Conservation (phyloP, 2,329 filamentous ascomycete species). For the Phoma sp. region DNA sequence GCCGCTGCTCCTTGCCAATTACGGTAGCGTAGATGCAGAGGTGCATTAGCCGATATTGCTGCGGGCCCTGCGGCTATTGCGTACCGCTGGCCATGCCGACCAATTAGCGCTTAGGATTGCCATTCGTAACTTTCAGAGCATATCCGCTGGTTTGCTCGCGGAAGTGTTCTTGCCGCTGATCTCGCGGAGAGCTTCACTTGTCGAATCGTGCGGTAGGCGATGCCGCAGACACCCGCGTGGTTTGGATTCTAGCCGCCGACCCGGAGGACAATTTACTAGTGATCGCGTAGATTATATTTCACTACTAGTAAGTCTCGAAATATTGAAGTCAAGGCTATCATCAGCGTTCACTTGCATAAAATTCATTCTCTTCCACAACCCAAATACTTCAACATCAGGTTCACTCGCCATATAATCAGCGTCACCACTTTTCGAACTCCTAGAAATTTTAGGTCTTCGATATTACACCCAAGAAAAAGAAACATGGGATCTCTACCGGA, state of each 20-base stretch:
- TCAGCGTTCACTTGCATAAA: neutral
- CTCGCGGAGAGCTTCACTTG: neutral
- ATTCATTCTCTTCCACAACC: neutral
- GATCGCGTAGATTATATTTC: neutral
- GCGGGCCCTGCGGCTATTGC: neutral
- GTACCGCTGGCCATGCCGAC: neutral
- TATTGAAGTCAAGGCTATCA: neutral
- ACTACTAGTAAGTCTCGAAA: neutral
- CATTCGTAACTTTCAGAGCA: neutral
- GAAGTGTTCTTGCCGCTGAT: neutral
- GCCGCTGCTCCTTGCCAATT: neutral
- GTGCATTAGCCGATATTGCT: neutral
- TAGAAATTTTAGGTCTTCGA: too few relatives aligned
- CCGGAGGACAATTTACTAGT: neutral
- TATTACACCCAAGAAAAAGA: too few relatives aligned
- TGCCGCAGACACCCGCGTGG: neutral
- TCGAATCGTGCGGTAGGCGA: neutral
- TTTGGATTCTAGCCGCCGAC: neutral
- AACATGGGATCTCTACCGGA: conserved; percentile 14
- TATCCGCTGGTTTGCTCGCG: neutral
- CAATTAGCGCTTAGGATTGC: neutral
- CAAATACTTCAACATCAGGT: neutral
- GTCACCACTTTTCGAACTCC: neutral
- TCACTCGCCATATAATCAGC: neutral
- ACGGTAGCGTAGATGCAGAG: neutral